phyloP scores from a whole-genome alignment of 2,329 filamentous ascomycete species.

The Trichocomaceae sp. region DNA sequence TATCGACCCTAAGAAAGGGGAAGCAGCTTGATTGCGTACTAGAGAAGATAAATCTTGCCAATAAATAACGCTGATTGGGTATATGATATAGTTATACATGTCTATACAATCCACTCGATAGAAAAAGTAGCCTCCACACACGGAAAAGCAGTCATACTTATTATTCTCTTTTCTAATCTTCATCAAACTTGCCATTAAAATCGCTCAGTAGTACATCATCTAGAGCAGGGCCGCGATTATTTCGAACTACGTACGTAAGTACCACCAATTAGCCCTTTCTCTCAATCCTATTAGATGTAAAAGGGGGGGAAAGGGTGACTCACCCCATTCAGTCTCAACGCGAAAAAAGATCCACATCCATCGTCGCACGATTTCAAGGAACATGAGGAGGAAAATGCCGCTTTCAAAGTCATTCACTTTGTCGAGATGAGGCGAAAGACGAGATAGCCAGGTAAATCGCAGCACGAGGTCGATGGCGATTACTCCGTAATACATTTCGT shows the following conservation, averaged over 20 bases:
- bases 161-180: constrained; percentile 40
- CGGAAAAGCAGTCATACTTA: not conserved
- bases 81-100: not conserved
- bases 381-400: constrained; percentile 80
- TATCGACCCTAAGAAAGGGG: not conserved
- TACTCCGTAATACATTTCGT: constrained; percentile 73
- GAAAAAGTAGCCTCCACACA: not conserved
- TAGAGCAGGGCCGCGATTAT: constrained; percentile 48
- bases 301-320: constrained; percentile 33
- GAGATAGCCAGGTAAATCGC: constrained; percentile 85
- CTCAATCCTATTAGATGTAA: not conserved
- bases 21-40: not conserved
- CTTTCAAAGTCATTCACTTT: constrained; percentile 81
- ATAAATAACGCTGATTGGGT: not conserved
- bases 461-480: constrained; percentile 72
- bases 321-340: constrained; percentile 86
- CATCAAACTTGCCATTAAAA: constrained; percentile 59
- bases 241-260: constrained; percentile 43
- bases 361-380: constrained; percentile 76
- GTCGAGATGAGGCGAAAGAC: constrained; percentile 74
- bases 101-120: not conserved
- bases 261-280: not conserved
- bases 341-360: constrained; percentile 98
- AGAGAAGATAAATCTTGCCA: not conserved
- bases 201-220: constrained; percentile 73